Percentiles rank a stretch among this genome's conserved stretches.
Conservation (phyloP, 2,329 filamentous ascomycete species). For the Paraphaeosphaeria sporulosa region DNA sequence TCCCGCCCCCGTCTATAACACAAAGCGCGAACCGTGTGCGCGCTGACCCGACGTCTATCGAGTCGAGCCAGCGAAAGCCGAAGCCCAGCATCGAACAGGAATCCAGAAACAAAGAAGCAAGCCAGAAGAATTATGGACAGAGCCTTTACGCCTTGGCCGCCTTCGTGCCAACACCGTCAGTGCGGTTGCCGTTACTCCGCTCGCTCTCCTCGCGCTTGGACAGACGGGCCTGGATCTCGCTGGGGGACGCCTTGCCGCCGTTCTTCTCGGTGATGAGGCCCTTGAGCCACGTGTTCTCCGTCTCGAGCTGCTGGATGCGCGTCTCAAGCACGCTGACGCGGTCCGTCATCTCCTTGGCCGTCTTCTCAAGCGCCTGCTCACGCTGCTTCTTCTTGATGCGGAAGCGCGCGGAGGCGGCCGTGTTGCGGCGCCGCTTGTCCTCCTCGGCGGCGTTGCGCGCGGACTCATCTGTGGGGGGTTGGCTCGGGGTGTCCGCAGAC, state of each 20-base stretch:
- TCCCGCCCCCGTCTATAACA: constrained; percentile 3
- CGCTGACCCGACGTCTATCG: background rate
- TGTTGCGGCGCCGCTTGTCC: constrained; percentile 63
- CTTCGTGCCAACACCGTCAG: constrained; percentile 49
- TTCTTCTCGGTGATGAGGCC: constrained; percentile 60
- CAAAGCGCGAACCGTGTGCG: constrained; percentile 2
- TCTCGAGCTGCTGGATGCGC: constrained; percentile 59
- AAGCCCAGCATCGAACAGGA: background rate
- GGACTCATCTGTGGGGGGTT: constrained; percentile 53
- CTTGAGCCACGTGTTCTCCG: constrained; percentile 62
- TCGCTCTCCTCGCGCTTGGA: constrained; percentile 45
- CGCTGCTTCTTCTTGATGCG: constrained; percentile 65
- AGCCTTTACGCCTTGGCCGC: constrained; percentile 36
- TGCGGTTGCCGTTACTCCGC: constrained; percentile 46
- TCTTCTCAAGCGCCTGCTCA: constrained; percentile 60
- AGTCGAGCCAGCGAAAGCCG: constrained; percentile 4
- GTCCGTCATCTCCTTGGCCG: constrained; percentile 60
- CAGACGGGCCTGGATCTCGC: constrained; percentile 44
- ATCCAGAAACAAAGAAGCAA: background rate
- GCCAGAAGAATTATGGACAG: constrained; percentile 33
- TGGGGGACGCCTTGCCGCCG: constrained; percentile 42
- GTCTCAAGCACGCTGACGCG: constrained; percentile 55
- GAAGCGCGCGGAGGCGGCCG: constrained; percentile 61
- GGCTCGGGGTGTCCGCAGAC: constrained; percentile 28
- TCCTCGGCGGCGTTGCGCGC: constrained; percentile 59